Conservation (phyloP, 2,329 filamentous ascomycete genomes). For the Cryphonectria japonica region DNA sequence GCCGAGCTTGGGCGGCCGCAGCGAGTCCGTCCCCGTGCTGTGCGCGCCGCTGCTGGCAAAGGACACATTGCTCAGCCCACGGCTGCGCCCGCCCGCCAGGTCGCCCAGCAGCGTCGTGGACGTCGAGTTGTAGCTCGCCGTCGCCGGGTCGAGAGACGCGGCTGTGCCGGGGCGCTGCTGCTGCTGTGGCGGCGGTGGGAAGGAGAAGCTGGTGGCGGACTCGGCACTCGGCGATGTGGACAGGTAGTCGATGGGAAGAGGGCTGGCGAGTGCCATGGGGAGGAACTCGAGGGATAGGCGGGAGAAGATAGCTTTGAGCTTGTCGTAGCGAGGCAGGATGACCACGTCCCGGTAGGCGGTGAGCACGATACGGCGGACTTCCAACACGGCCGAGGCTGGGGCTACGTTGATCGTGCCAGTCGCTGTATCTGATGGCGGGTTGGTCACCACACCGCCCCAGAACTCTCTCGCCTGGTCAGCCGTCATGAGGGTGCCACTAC, state of each 20-base stretch:
- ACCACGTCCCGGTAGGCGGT: conserved; percentile 87
- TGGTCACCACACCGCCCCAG: conserved; percentile 72
- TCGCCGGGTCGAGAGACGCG: conserved; percentile 71
- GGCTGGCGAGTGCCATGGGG: conserved; percentile 59
- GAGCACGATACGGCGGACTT: conserved; percentile 87
- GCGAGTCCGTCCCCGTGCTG: conserved; percentile 47
- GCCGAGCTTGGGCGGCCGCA: conserved; percentile 33
- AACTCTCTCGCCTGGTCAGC: conserved; percentile 83
- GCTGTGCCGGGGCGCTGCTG: conserved; percentile 69
- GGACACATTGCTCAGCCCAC: conserved; percentile 85
- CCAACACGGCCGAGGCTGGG: conserved; percentile 63
- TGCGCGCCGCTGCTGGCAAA: conserved; percentile 55
- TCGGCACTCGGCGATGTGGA: conserved; percentile 56
- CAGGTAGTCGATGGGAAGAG: conserved; percentile 47
- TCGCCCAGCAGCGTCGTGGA: conserved; percentile 79
- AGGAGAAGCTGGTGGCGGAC: conserved; percentile 41
- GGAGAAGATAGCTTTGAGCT: conserved; percentile 86
- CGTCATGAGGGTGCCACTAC: conserved; percentile 77
- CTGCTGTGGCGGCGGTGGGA: conserved; percentile 35
- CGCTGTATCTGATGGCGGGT: conserved; percentile 7
- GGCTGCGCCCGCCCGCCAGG: conserved; percentile 64
- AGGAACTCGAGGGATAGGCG: conserved; percentile 82
- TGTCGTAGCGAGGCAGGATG: conserved; percentile 86
- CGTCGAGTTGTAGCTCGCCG: conserved; percentile 80
- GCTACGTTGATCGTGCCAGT: conserved; percentile 47